Evolutionary conservation across 257 asterid species (phyloP), one percentile per base, ranked within the genome.

Genomic region (Ophiorrhiza pumila): DNA sequence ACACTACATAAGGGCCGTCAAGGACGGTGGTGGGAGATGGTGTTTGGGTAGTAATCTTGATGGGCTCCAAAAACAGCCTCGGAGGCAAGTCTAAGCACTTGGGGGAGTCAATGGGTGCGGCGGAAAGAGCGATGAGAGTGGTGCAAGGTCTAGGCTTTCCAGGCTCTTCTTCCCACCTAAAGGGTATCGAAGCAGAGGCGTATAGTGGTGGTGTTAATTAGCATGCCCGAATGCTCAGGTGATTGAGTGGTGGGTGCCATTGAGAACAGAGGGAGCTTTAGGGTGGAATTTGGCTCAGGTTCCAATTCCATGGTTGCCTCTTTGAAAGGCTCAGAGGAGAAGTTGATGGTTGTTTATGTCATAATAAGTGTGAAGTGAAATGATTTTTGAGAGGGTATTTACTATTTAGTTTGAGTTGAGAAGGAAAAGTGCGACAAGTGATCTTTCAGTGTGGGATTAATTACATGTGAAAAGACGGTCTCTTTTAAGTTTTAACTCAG

Each of bases 131-230:
- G 49, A 73, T 62, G 49, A 72, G 57, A 43, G 61, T 45, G 59
- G 90, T 64, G 68, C 86, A 81, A 45, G 84, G 95, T 47, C 89
- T 85, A 43, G 96, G 96, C 77, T 87, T 92, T 0, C 96, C 97
- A 18, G 97, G 97, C 43, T 82, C 78, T 58, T 88, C 89, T 61
- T 92, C 97, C 97, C 97, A 92, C 53, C 80, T 80, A 81, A 92
- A 92, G 8, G 97, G 97, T 29, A 92, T 78, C 4, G 97, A 82
- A 10, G 87, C 92, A 22, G 75, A 69, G 52, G 85, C 68, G 71
- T 69, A 87, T 9, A 85, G 69, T 0, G 95, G 96, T 18, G 92
- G 94, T 0, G 96, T 83, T 14, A n/a, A n/a, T n/a, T n/a, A 80
- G 83, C 73, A 70, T 76, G 0, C 89, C 85, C 37, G 90, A 71